Evolutionary conservation across 192 early-diverging fungal genomes (phyloP).

Genomic region (Backusella mclennaniae): DNA sequence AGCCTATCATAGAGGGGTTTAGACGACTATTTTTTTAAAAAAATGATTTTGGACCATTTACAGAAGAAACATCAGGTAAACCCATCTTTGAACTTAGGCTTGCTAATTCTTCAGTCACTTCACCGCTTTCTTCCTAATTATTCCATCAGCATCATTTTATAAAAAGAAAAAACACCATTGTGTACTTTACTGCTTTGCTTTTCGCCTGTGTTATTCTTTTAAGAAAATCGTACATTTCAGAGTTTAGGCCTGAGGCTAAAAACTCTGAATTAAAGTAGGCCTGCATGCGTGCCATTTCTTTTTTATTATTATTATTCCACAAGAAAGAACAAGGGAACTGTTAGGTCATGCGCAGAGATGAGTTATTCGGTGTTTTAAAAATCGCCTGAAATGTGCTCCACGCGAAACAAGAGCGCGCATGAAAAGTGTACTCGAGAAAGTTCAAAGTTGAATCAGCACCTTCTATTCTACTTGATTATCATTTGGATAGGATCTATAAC

Average conservation of each 20-base stretch:
- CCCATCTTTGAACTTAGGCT: constrained; percentile 21
- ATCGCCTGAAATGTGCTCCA: no score
- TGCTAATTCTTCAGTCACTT: constrained; percentile 21
- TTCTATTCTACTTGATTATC: no score
- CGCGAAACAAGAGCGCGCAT: no score
- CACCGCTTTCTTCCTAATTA: constrained; percentile 24
- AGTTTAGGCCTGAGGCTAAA: constrained; percentile 27
- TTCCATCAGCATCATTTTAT: neutral
- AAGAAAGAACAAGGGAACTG: neutral
- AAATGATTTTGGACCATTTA: neutral
- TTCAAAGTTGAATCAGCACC: no score
- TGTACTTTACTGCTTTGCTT: constrained; percentile 27
- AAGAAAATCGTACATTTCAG: constrained; percentile 24
- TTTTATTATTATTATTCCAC: no score
- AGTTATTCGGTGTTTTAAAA: no score
- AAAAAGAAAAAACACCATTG: neutral
- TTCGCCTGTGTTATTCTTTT: constrained; percentile 19
- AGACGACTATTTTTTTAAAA: neutral
- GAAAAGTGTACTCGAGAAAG: no score
- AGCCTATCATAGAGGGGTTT: constrained; percentile 20
- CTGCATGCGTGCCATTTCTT: constrained; percentile 2
- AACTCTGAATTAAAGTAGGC: constrained; percentile 23
- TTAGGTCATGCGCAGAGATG: neutral
- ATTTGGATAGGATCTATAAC: no score
- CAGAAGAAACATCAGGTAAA: constrained; percentile 30